Base-by-base conservation (phyloP, 495 filamentous ascomycete species). In the Penicillium waksmanii region DNA sequence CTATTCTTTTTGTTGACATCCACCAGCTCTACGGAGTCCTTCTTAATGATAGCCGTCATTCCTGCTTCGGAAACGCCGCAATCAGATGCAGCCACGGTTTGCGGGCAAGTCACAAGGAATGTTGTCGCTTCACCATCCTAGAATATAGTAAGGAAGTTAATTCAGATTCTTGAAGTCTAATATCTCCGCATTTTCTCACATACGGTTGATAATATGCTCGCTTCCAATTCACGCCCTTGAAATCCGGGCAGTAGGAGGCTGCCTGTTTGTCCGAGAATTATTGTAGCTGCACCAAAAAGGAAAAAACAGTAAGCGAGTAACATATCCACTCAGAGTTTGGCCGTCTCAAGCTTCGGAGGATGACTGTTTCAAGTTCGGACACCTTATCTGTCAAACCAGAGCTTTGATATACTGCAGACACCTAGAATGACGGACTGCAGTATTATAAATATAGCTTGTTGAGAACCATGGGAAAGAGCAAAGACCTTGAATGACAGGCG, bases 71-170 rank as follows among this genome's bases (percentile, higher is more conserved):
- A n/a, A n/a, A n/a, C n/a, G n/a, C n/a, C n/a, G n/a, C n/a, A n/a
- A n/a, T n/a, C n/a, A n/a, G n/a, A n/a, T n/a, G n/a, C n/a, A n/a
- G n/a, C n/a, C n/a, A n/a, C n/a, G n/a, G n/a, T n/a, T n/a, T n/a
- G n/a, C n/a, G n/a, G n/a, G 40, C 40, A 43, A n/a, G 40, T 43
- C n/a, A 43, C 40, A 6, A 43, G 40, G n/a, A n/a, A 43, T 10
- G 40, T 43, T 43, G 40, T 43, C 12, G 40, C 13, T 7, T 43
- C 13, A 6, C 3, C 40, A 43, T 43, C n/a, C 40, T 43, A 36
- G 8, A 9, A 36, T 25, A 36, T 13, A 36, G 8, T 36, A 11
- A 9, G 9, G 8, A 11, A 10, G 13, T 13, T 13, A 36, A 36
- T 9, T 36, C 35, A 13, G 13, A 13, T 3, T 36, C 25, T 25